phyloP scores from a whole-genome alignment of 1,139 yeast genomes.

The Yamadazyma songkhlaensis region DNA sequence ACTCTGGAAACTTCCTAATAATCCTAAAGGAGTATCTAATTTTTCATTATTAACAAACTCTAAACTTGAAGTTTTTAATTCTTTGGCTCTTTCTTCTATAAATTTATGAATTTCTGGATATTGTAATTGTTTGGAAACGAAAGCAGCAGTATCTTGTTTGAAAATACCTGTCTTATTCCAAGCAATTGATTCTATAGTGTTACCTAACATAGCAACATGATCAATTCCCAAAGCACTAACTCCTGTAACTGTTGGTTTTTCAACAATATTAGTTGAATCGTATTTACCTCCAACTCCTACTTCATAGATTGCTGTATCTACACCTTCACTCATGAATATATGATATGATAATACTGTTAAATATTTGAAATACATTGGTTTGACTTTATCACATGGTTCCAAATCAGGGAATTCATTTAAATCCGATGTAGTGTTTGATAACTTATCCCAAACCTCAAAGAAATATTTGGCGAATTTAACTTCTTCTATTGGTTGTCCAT shows the following conservation, averaged over 20 bases:
- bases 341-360: conserved; percentile 89
- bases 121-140: conserved; percentile 57
- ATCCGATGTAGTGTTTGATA: conserved; percentile 60
- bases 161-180: conserved; percentile 97
- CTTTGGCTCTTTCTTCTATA: conserved; percentile 62
- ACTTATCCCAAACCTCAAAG: conserved; percentile 88
- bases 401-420: conserved; percentile 65
- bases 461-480: conserved; percentile 81
- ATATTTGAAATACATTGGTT: conserved; percentile 92
- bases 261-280: conserved; percentile 89
- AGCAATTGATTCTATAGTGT: conserved; percentile 84
- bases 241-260: conserved; percentile 80
- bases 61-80: conserved; percentile 50
- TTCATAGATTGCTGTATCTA: conserved; percentile 91
- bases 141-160: conserved; percentile 65
- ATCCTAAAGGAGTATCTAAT: conserved; percentile 55
- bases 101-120: conserved; percentile 51
- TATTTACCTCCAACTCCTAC: conserved; percentile 98
- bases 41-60: conserved; percentile 44
- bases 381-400: conserved; percentile 57
- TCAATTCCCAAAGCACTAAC: conserved; percentile 88
- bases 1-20: conserved; percentile 83
- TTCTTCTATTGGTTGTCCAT: conserved; percentile 83
- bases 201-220: conserved; percentile 85
- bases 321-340: conserved; percentile 81